Base-by-base conservation (phyloP, 2,329 filamentous ascomycete genomes). In the Chalaropsis ovoidea region DNA sequence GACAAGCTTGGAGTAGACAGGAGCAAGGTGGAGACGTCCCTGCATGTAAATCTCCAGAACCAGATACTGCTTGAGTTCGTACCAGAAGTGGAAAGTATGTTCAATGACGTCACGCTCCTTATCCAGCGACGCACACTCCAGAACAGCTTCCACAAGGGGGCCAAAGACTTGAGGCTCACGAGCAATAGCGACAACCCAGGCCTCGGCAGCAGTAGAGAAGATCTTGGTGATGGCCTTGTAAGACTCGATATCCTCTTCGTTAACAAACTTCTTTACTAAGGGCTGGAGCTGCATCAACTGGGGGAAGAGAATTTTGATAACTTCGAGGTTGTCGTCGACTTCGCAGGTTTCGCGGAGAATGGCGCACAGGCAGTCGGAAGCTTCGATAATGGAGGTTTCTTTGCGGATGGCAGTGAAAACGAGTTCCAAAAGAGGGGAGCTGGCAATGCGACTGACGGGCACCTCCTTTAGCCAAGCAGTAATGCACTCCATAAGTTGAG, bases 391-490 rank as follows among this genome's bases (percentile, higher is more conserved):
- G 8, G 93, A 90, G 52, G 81, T 78, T 43, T 95, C 89, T 67
- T 85, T 82, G 60, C 87, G 82, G 41, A 96, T 77, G 6, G 88
- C 91, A 69, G 85, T 83, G 72, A 96, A 85, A 62, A 96, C 84
- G 63, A 92, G 81, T 69, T 90, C 84, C 70, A 99, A 80, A 15
- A 99, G 80, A 6, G 92, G 88, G 1, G 93, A 96, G 70, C 87
- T 87, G 70, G 95, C 87, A 69, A 99, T 85, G 68, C 89, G 86
- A 69, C 81, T 82, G 61, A 95, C 83, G 0, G 93, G 90, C 6
- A 99, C 90, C 76, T 99, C 94, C 70, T 91, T 85, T 70, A 97
- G 82, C 94, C 94, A 99, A 2, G 94, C 96, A 41, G 91, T 95
- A 71, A 97, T 91, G 74, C 94, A 97, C 72, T 96, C 90, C 74